Evolutionary conservation across 2,329 filamentous ascomycete genomes (phyloP).

Genomic region (Sphaerostilbella broomeana): DNA sequence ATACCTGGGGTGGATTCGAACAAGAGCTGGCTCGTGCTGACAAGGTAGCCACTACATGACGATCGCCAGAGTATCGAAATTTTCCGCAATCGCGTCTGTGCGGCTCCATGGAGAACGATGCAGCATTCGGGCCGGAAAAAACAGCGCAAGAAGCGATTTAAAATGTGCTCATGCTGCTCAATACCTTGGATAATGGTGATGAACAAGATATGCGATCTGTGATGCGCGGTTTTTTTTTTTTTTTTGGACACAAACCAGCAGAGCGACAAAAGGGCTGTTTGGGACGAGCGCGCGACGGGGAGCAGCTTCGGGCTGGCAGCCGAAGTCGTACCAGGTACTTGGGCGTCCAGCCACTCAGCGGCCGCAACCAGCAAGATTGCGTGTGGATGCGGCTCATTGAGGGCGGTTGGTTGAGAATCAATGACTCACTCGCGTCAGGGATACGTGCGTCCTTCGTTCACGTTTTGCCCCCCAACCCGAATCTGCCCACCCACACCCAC

Average conservation of each 20-base stretch:
- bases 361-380: constrained; percentile 26
- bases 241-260: too few relatives aligned
- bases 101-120: neutral
- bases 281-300: neutral
- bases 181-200: neutral
- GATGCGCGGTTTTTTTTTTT: neutral
- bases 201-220: neutral
- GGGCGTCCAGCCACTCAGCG: constrained; percentile 25
- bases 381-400: constrained; percentile 18
- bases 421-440: constrained; percentile 23
- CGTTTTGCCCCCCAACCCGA: constrained; percentile 11
- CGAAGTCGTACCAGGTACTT: constrained; percentile 18
- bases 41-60: constrained; percentile 23
- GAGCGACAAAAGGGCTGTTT: too few relatives aligned
- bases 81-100: constrained; percentile 16
- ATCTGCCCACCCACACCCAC: too few relatives aligned
- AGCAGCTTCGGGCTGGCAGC: constrained; percentile 5
- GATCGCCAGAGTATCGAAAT: constrained; percentile 26
- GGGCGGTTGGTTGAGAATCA: constrained; percentile 21
- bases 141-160: neutral
- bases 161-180: neutral
- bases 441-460: constrained; percentile 10
- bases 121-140: neutral
- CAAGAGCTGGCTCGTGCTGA: constrained; percentile 18
- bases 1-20: constrained; percentile 24